phyloP scores from a whole-genome alignment of 2,329 filamentous ascomycete genomes.

The Zymoseptoria ardabiliae region DNA sequence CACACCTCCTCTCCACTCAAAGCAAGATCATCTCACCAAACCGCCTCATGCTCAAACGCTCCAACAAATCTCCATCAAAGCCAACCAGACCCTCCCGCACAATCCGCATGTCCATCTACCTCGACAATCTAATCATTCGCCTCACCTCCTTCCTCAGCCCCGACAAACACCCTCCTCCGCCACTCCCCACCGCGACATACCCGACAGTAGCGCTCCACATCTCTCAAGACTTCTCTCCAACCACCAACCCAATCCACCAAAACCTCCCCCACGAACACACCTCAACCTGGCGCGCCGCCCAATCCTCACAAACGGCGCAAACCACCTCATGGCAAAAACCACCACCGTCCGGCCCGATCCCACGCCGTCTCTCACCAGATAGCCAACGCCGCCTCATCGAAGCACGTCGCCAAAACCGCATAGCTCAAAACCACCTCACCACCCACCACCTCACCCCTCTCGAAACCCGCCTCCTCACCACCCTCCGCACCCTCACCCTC shows the following conservation, averaged over 20 bases:
- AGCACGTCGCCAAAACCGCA: neutral
- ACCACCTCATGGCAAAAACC: neutral
- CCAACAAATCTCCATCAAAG: neutral
- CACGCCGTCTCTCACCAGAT: neutral
- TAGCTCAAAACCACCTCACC: neutral
- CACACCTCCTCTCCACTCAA: neutral
- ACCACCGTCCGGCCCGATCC: neutral
- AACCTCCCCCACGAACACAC: neutral
- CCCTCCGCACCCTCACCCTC: neutral
- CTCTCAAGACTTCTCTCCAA: neutral
- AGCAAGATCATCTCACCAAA: neutral
- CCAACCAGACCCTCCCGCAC: neutral
- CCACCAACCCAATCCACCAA: neutral
- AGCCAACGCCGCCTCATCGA: neutral
- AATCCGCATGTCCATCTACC: neutral
- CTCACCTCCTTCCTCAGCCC: neutral
- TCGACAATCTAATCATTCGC: neutral
- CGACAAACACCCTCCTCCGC: neutral
- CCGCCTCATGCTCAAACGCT: neutral
- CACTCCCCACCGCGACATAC: neutral
- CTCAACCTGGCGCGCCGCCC: neutral
- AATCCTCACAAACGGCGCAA: neutral
- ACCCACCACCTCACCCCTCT: neutral
- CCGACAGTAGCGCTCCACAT: neutral
- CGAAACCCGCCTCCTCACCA: neutral